phyloP scores from a whole-genome alignment of 2,329 filamentous ascomycete species.

The Aspergillus carbonarius region DNA sequence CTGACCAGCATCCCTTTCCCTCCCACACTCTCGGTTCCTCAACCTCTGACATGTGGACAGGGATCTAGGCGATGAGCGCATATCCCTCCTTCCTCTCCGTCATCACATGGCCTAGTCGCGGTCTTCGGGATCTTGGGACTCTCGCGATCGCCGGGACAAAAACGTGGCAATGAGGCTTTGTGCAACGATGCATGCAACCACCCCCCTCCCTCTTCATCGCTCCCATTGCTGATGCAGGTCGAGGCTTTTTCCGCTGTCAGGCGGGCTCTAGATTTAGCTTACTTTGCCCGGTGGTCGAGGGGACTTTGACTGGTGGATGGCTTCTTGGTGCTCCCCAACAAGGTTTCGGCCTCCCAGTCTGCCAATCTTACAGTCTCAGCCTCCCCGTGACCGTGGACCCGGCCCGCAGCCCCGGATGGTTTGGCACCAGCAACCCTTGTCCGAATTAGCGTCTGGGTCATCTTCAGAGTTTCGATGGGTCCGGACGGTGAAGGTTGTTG shows the following conservation, averaged over 20 bases:
- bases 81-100: not conserved
- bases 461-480: not conserved
- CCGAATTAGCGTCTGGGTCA: not conserved
- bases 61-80: not conserved
- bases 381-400: conserved; percentile 13
- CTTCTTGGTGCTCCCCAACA: not conserved
- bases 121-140: not conserved
- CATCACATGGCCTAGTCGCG: not conserved
- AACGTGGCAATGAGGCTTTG: conserved; percentile 18
- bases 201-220: not conserved
- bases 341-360: not conserved
- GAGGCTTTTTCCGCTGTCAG: conserved; percentile 5
- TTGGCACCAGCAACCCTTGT: not conserved
- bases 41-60: not conserved
- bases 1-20: not conserved
- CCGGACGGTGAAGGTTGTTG: not conserved
- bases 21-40: not conserved
- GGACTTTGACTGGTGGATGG: not conserved
- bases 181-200: conserved; percentile 12
- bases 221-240: conserved; percentile 10
- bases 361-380: conserved; percentile 1
- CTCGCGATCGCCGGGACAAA: conserved; percentile 1
- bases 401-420: conserved; percentile 13
- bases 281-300: not conserved
- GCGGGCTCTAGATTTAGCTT: not conserved